A percentile compares a stretch with the other conserved stretches of the same genome.
Evolutionary conservation across 352 stramenopile species (phyloP).

Genomic region (Globisporangium megalacanthum): DNA sequence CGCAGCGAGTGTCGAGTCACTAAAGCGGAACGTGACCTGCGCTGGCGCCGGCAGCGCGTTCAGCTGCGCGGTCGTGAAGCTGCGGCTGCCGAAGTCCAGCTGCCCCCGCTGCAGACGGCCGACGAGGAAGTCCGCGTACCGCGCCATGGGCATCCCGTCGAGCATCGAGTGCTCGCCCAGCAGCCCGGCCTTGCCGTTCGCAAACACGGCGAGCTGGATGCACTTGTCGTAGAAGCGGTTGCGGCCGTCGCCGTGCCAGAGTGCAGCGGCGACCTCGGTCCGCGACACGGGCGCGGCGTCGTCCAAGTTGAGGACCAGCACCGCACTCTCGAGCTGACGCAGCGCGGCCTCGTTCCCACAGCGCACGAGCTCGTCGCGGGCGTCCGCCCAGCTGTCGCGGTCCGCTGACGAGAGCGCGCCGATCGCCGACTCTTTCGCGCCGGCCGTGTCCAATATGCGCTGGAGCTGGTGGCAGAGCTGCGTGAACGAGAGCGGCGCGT

Average conservation of each 20-base stretch:
- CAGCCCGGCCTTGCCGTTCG: constrained; percentile 94
- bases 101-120: constrained; percentile 46
- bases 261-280: constrained; percentile 49
- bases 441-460: constrained; percentile 40
- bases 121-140: constrained; percentile 60
- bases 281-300: constrained; percentile 52
- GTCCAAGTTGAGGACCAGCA: constrained; percentile 69
- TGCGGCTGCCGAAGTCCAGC: constrained; percentile 35
- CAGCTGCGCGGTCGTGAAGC: constrained; percentile 36
- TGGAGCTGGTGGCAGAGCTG: constrained; percentile 52
- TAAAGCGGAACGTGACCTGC: constrained; percentile 55
- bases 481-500: constrained; percentile 44
- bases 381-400: constrained; percentile 76
- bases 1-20: constrained; percentile 30
- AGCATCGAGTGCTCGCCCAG: constrained; percentile 93
- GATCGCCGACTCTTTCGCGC: constrained; percentile 46
- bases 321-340: constrained; percentile 54
- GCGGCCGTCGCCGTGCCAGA: constrained; percentile 83
- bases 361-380: constrained; percentile 55
- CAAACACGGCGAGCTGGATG: constrained; percentile 93
- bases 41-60: constrained; percentile 22
- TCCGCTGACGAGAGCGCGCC: constrained; percentile 65
- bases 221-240: constrained; percentile 98
- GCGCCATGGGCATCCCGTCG: constrained; percentile 79
- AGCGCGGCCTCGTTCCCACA: constrained; percentile 59